These are phyloP conservation scores for Ascobolus immersus DNA, from an alignment of 495 filamentous ascomycete species.

Conservation along the genomic window DNA sequence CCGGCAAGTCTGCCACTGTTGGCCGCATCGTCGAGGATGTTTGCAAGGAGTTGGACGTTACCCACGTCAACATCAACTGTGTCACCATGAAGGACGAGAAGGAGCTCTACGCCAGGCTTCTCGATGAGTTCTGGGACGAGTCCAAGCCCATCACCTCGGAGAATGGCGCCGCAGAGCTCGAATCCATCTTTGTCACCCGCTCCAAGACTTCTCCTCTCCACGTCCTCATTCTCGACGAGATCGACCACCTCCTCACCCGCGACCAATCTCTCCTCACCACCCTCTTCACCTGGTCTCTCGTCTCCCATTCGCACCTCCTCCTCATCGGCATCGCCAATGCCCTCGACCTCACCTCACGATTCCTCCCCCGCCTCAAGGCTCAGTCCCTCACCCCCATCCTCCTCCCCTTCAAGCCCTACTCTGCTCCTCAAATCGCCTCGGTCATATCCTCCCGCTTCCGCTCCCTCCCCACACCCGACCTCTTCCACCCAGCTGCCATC, in stretches of 20 bases:
- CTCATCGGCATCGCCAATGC: constrained; percentile 91
- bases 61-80: constrained; percentile 75
- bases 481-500: constrained; percentile 78
- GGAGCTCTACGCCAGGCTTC: constrained; percentile 53
- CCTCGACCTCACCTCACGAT: constrained; percentile 80
- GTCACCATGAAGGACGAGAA: constrained; percentile 71
- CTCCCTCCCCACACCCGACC: constrained; percentile 33
- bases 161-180: constrained; percentile 87
- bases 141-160: constrained; percentile 57
- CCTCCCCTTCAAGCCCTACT: constrained; percentile 82
- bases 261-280: constrained; percentile 71
- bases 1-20: constrained; percentile 85
- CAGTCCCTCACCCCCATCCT: constrained; percentile 71
- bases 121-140: constrained; percentile 34
- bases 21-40: constrained; percentile 44
- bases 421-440: constrained; percentile 59
- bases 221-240: constrained; percentile 72
- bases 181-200: constrained; percentile 90
- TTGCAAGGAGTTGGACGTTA: no score
- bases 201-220: constrained; percentile 29
- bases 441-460: constrained; percentile 67
- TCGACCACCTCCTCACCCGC: constrained; percentile 71
- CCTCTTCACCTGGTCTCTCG: constrained; percentile 80
- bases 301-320: constrained; percentile 46
- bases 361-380: constrained; percentile 77